Conservation (phyloP, 805 yeast genomes). For the Yamadazyma sp. region DNA sequence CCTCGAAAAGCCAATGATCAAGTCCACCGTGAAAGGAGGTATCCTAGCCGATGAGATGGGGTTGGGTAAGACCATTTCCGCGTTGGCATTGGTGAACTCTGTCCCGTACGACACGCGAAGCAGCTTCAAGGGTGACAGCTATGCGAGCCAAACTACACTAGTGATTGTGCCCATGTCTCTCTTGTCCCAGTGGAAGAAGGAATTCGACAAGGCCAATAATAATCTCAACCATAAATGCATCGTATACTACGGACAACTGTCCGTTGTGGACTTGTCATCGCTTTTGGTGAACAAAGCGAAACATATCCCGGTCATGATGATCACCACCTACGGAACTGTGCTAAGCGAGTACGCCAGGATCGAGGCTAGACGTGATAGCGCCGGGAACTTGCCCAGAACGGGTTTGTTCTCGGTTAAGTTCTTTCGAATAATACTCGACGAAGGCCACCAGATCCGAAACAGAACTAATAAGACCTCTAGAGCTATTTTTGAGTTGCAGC, state of each 20-base stretch:
- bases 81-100: constrained; percentile 68
- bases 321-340: constrained; percentile 88
- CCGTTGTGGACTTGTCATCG: constrained; percentile 48
- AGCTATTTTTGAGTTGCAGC: constrained; percentile 65
- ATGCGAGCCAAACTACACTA: constrained; percentile 72
- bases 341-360: constrained; percentile 68
- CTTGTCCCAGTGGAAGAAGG: constrained; percentile 87
- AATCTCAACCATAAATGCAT: constrained; percentile 46
- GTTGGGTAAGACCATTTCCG: constrained; percentile 86
- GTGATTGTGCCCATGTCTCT: constrained; percentile 89
- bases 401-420: constrained; percentile 75
- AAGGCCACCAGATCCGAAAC: constrained; percentile 87
- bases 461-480: constrained; percentile 75
- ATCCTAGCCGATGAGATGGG: constrained; percentile 97
- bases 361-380: constrained; percentile 27
- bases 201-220: constrained; percentile 60
- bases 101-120: constrained; percentile 50
- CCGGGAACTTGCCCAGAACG: constrained; percentile 29
- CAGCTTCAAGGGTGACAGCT: constrained; percentile 25
- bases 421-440: constrained; percentile 79
- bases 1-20: constrained; percentile 61
- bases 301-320: constrained; percentile 65
- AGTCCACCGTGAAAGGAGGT: constrained; percentile 70
- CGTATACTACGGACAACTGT: constrained; percentile 74
- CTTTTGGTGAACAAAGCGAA: constrained; percentile 36